Conservation (phyloP, 345 rosid species). For the Laguncularia racemosa region DNA sequence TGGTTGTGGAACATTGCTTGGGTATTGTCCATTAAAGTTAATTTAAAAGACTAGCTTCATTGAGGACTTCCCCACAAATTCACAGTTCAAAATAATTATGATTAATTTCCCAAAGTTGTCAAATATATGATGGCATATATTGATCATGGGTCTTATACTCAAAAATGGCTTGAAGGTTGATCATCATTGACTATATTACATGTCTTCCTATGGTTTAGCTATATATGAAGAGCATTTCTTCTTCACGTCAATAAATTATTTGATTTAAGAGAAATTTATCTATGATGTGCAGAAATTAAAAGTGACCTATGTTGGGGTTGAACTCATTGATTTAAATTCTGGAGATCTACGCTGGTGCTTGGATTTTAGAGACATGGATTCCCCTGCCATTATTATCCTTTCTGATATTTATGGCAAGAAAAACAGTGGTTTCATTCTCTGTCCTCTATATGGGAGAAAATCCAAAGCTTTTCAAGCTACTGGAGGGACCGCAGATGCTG, state of each 20-base stretch:
- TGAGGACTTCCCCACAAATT: no score
- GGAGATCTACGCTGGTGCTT: conserved; percentile 92
- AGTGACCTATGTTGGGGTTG: conserved; percentile 83
- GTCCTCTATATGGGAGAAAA: conserved; percentile 91
- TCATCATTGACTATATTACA: no score
- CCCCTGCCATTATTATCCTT: conserved; percentile 74
- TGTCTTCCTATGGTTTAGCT: no score
- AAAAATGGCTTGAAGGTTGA: no score
- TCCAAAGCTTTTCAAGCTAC: conserved; percentile 97
- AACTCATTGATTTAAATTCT: conserved; percentile 64
- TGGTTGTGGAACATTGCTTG: no score
- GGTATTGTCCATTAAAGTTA: no score
- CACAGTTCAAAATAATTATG: no score
- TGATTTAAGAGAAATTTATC: conserved; percentile 1
- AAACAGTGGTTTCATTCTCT: conserved; percentile 65
- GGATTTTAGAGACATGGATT: conserved; percentile 94
- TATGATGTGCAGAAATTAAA: conserved; percentile 61
- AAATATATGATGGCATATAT: no score
- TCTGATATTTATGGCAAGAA: conserved; percentile 68
- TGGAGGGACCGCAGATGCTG: conserved; percentile 83
- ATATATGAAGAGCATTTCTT: no score
- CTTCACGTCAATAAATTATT: background rate
- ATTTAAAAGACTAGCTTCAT: no score
- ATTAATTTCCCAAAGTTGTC: no score
- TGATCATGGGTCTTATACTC: no score